Evolutionary conservation across 1,139 yeast genomes (phyloP).

Genomic region (Saccharomyces uvarum): DNA sequence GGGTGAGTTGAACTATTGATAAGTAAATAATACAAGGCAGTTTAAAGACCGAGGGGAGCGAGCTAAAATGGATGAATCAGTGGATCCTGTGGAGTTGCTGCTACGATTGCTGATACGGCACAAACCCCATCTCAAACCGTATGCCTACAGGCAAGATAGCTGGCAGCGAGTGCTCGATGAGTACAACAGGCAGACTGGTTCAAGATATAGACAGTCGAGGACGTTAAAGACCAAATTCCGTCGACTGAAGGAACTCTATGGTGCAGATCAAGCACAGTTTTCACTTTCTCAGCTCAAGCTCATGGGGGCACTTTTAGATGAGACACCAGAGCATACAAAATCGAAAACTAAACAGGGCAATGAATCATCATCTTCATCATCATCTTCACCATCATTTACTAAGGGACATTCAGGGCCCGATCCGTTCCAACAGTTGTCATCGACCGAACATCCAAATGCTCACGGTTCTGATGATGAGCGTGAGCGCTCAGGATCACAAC

Average conservation of each 20-base stretch:
- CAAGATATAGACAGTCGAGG: constrained; percentile 24
- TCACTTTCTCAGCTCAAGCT: constrained; percentile 2
- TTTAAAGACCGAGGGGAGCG: constrained; percentile 2
- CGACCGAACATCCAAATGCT: background rate
- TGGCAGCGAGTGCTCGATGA: constrained; percentile 24
- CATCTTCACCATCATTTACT: background rate
- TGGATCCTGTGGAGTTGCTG: constrained; percentile 10
- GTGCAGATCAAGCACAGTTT: constrained; percentile 7
- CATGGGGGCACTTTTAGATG: background rate
- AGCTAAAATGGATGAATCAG: background rate
- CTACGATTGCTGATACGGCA: constrained; percentile 18
- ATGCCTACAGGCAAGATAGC: constrained; percentile 22
- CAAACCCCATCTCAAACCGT: constrained; percentile 27
- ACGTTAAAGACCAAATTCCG: constrained; percentile 27
- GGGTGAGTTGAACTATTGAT: background rate
- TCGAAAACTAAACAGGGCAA: background rate
- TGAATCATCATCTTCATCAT: background rate
- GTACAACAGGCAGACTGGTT: constrained; percentile 21
- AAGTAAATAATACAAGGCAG: background rate
- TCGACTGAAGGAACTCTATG: constrained; percentile 17
- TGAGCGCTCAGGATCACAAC: constrained; percentile 2
- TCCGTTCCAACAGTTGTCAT: background rate
- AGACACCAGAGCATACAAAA: constrained; percentile 1
- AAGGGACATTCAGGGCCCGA: background rate
- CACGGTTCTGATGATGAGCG: background rate